A percentile compares a stretch with the other conserved stretches of the same genome.
Evolutionary conservation across 441 rosid genomes (phyloP).

Genomic region (Jatropha multifida): DNA sequence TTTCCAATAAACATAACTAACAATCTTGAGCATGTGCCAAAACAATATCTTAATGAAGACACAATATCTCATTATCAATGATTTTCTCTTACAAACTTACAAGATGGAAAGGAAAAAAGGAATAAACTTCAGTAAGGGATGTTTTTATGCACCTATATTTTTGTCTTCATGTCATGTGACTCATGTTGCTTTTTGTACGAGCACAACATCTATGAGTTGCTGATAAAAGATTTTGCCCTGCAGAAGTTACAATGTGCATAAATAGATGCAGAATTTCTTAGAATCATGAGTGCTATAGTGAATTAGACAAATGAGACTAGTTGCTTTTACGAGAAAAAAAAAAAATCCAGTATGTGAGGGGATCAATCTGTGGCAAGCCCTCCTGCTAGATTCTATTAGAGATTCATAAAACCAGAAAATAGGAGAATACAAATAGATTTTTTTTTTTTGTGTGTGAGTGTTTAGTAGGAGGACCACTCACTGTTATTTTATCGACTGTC

Average conservation of each 20-base stretch:
- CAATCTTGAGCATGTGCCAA: neutral
- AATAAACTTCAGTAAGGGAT: neutral
- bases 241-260: neutral
- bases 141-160: too few species aligned
- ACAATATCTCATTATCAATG: neutral
- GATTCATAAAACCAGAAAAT: neutral
- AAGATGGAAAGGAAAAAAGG: neutral
- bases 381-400: neutral
- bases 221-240: neutral
- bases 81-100: neutral
- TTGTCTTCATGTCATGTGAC: neutral
- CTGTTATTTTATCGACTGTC: neutral
- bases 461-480: too few species aligned
- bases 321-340: neutral
- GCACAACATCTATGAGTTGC: neutral
- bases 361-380: constrained; percentile 5
- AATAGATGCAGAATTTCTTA: neutral
- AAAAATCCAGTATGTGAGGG: neutral
- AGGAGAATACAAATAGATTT: neutral
- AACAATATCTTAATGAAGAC: neutral
- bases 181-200: neutral
- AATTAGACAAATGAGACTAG: neutral
- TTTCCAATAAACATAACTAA: neutral
- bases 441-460: neutral
- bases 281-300: neutral